Base-by-base conservation (phyloP, 192 early-diverging fungal genomes). In the Gryganskiella cystojenkinii region DNA sequence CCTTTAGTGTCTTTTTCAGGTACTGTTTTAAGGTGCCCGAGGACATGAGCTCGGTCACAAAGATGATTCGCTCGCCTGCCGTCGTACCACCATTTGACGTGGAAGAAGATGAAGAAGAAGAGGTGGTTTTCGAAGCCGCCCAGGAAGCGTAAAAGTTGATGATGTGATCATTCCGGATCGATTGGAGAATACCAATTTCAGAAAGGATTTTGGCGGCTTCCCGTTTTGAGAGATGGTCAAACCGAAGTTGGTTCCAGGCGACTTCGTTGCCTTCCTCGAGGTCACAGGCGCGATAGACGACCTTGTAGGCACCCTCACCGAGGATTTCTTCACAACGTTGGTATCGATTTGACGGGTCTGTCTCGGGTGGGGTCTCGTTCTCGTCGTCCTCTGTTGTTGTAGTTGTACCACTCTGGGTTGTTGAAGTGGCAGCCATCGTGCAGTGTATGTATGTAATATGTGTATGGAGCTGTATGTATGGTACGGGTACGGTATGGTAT, bases 41-140 rank as follows among this genome's bases (percentile, higher is more conserved):
- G 11, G 91, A 91, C 93, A 94, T 94, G 30, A 94, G 75, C 65
- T 94, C 93, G 3, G 93, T 94, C 28, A 94, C 87, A 70, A 94
- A 94, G 55, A 83, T 88, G 50, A 94, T 82, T 45, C 87, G 78
- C 35, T 92, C 87, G 33, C 82, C 76, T 46, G 61, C 70, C n/a
- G n/a, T n/a, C n/a, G n/a, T n/a, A n/a, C n/a, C n/a, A n/a, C n/a
- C n/a, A n/a, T n/a, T n/a, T n/a, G n/a, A n/a, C n/a, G n/a, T n/a
- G n/a, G n/a, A n/a, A n/a, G n/a, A n/a, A n/a, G n/a, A n/a, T n/a
- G n/a, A n/a, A n/a, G n/a, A n/a, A n/a, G n/a, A n/a, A 13, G 65
- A 71, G 55, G 80, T 50, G 22, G 81, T 81, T 44, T 73, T 84
- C 6, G 56, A 34, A 2, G 56, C 37, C 9, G 56, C 33, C 90